A percentile compares a stretch with the other conserved stretches of the same genome.
Evolutionary conservation across 169 alveolate species (phyloP).

Genomic region (Cryptosporidium sp.): DNA sequence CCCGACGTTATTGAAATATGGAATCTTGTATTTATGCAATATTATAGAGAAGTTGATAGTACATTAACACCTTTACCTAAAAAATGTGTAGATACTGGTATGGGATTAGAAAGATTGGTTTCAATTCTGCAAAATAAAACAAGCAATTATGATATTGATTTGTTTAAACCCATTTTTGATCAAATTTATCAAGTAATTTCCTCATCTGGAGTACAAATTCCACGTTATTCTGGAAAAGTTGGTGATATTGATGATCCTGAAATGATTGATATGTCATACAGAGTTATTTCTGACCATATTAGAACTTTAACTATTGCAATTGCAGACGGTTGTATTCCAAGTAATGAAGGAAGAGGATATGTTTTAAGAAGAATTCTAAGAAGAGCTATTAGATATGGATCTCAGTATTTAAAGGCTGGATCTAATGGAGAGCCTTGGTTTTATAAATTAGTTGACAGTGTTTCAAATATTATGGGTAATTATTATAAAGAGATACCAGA

Average conservation of each 20-base stretch:
- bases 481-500: slow-evolving; percentile 87
- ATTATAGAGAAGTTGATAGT: slow-evolving; percentile 89
- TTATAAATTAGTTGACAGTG: slow-evolving; percentile 87
- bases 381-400: slow-evolving; percentile 92
- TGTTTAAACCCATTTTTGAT: slow-evolving; percentile 87
- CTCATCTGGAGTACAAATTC: slow-evolving; percentile 72
- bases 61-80: slow-evolving; percentile 89
- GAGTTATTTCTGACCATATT: slow-evolving; percentile 94
- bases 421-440: slow-evolving; percentile 85
- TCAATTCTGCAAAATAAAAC: slow-evolving; percentile 85
- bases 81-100: slow-evolving; percentile 95
- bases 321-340: slow-evolving; percentile 92
- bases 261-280: slow-evolving; percentile 91
- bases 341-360: slow-evolving; percentile 92
- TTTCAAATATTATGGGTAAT: slow-evolving; percentile 85
- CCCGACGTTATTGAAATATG: slow-evolving; percentile 95
- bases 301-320: slow-evolving; percentile 92
- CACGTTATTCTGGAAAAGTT: slow-evolving; percentile 88
- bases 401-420: slow-evolving; percentile 81
- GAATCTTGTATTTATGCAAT: slow-evolving; percentile 96
- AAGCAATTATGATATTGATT: slow-evolving; percentile 94
- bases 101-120: slow-evolving; percentile 94
- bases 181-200: slow-evolving; percentile 84
- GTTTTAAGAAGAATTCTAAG: slow-evolving; percentile 93
- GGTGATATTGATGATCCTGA: slow-evolving; percentile 84